phyloP scores from a whole-genome alignment of 257 asterid genomes.

The Forsythia suspensa region DNA sequence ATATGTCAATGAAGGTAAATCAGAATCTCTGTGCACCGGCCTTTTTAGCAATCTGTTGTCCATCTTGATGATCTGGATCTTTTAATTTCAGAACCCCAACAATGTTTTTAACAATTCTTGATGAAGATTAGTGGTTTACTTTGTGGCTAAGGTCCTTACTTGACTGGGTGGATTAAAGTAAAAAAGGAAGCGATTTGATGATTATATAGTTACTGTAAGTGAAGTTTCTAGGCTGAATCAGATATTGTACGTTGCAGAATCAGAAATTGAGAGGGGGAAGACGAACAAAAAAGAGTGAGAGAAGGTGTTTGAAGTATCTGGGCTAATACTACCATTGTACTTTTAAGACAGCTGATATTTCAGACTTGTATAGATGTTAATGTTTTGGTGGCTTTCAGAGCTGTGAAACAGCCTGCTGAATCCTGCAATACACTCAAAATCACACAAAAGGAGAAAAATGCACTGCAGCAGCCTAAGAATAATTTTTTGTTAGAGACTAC shows the following conservation, averaged over 20 bases:
- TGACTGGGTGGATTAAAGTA: neutral
- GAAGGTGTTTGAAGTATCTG: neutral
- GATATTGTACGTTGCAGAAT: neutral
- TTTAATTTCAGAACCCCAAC: neutral
- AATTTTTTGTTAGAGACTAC: neutral
- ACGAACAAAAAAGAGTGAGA: neutral
- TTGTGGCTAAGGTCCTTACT: neutral
- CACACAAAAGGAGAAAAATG: neutral
- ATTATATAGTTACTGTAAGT: neutral
- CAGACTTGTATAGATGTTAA: neutral
- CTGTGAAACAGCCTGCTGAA: neutral
- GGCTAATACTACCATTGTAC: neutral
- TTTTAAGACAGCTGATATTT: neutral
- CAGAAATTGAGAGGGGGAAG: neutral
- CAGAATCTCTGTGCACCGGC: neutral
- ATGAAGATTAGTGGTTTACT: neutral
- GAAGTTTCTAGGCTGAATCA: neutral
- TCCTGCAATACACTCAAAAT: neutral
- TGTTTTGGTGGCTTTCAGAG: neutral
- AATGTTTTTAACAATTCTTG: neutral
- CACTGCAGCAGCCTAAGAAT: neutral
- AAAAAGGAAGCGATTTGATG: neutral
- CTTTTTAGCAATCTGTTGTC: neutral
- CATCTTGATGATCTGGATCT: neutral
- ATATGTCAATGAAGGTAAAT: neutral